Evolutionary conservation across 2,329 filamentous ascomycete genomes (phyloP).

Genomic region (Xylaria arbuscula): DNA sequence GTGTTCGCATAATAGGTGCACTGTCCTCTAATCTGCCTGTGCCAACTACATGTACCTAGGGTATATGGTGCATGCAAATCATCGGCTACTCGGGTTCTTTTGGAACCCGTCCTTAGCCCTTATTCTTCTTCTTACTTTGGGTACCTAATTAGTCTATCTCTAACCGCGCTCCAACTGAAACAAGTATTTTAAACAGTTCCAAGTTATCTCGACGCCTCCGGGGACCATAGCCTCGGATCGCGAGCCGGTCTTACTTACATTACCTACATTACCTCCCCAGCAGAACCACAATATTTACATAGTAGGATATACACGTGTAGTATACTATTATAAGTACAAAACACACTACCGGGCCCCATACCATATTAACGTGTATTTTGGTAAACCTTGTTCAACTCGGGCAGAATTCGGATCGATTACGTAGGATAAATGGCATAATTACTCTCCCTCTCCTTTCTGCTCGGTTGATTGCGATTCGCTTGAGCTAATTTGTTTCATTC

Average conservation of each 20-base stretch:
- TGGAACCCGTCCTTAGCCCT: not conserved
- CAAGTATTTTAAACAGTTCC: constrained; percentile 10
- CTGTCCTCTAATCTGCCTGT: not conserved
- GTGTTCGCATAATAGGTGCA: not conserved
- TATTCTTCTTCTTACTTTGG: no score
- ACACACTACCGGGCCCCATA: not conserved
- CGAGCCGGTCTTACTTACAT: constrained; percentile 24
- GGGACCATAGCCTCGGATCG: constrained; percentile 22
- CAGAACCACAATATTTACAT: no score
- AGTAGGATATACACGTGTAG: no score
- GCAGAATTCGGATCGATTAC: not conserved
- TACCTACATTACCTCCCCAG: constrained; percentile 1
- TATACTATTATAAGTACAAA: not conserved
- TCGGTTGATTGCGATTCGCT: not conserved
- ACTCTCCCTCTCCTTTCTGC: not conserved
- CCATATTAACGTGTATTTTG: not conserved
- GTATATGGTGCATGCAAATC: not conserved
- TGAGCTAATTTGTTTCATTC: not conserved
- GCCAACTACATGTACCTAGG: not conserved
- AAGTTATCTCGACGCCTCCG: constrained; percentile 13
- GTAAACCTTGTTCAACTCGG: not conserved
- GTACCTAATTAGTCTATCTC: not conserved
- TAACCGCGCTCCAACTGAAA: constrained; percentile 1
- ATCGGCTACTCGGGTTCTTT: constrained; percentile 12
- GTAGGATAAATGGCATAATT: constrained; percentile 24